Conservation (phyloP, 768 basidiomycete species). For the Lactifluus subvellereus region DNA sequence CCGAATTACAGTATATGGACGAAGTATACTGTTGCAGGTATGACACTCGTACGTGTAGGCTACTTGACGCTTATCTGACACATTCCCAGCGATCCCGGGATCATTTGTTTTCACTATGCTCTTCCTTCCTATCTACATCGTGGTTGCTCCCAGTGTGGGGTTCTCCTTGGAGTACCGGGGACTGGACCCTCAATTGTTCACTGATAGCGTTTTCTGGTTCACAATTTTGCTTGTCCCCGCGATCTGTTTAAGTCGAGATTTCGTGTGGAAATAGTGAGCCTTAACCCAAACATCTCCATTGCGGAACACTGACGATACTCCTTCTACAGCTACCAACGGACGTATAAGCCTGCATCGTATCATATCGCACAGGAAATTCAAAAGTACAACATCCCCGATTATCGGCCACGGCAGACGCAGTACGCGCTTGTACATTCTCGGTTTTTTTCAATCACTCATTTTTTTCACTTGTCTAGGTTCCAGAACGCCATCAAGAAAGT, state of each 20-base stretch:
- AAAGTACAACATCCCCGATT: conserved; percentile 96
- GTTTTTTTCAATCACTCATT: conserved; percentile 18
- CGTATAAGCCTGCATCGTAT: conserved; percentile 88
- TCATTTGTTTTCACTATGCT: conserved; percentile 97
- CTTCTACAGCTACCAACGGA: conserved; percentile 70
- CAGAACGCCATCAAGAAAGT: conserved; percentile 99
- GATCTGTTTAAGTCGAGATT: conserved; percentile 81
- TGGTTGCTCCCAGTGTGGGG: conserved; percentile 77
- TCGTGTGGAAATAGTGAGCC: conserved; percentile 95
- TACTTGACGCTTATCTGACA: conserved; percentile 11
- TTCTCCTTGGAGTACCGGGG: conserved; percentile 90
- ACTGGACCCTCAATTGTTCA: conserved; percentile 88
- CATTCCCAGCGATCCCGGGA: conserved; percentile 78
- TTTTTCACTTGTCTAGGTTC: conserved; percentile 48
- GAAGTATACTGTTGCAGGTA: conserved; percentile 93
- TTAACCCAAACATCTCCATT: neutral
- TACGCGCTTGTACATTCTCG: conserved; percentile 37
- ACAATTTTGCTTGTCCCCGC: conserved; percentile 78
- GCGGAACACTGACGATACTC: conserved; percentile 15
- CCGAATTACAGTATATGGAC: conserved; percentile 80
- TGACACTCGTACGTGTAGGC: conserved; percentile 21
- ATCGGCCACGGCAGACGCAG: conserved; percentile 96
- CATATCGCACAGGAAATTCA: conserved; percentile 99
- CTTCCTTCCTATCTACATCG: conserved; percentile 85
- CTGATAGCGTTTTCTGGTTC: conserved; percentile 84